A percentile compares a stretch with the other conserved stretches of the same genome.
These are phyloP conservation scores for Gymnopilus junonius DNA, from an alignment of 768 basidiomycete genomes.

Conservation along the genomic window DNA sequence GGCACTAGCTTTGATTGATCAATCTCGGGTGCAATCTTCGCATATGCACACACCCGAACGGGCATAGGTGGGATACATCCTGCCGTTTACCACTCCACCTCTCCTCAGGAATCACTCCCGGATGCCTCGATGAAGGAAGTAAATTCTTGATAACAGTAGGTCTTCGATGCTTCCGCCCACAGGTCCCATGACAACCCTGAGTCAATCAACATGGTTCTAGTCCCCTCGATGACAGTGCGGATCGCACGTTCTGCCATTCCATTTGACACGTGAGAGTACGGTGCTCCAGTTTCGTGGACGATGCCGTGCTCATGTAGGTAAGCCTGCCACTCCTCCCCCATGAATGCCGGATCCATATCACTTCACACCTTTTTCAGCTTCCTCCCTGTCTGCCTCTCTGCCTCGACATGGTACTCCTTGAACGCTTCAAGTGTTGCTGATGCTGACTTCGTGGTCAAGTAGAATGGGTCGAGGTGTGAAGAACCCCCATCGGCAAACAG, in stretches of 20 bases:
- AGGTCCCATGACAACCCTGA: constrained; percentile 19
- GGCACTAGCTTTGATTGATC: background rate
- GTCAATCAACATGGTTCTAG: constrained; percentile 25
- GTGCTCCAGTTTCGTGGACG: constrained; percentile 22
- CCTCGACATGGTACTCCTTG: background rate
- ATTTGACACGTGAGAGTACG: constrained; percentile 35
- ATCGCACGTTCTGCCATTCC: constrained; percentile 33
- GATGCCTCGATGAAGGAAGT: constrained; percentile 13
- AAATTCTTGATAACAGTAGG: constrained; percentile 11
- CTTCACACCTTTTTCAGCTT: background rate
- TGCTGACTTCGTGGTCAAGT: constrained; percentile 27
- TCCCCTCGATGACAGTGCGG: constrained; percentile 27
- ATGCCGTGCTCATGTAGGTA: constrained; percentile 7
- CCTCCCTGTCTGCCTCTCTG: constrained; percentile 9
- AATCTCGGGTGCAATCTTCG: no score
- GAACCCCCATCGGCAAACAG: constrained; percentile 24
- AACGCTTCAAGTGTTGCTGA: constrained; percentile 12
- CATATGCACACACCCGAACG: no score
- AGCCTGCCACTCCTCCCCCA: background rate
- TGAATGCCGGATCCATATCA: constrained; percentile 17
- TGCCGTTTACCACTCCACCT: constrained; percentile 20
- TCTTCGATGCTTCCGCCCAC: constrained; percentile 19
- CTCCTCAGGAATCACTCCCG: constrained; percentile 16
- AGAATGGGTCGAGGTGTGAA: constrained; percentile 13
- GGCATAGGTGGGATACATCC: constrained; percentile 24